Percentiles rank a stretch among this genome's conserved stretches.
phyloP scores from a whole-genome alignment of 176 grass and related monocot genomes.

The Aegilops speltoides region DNA sequence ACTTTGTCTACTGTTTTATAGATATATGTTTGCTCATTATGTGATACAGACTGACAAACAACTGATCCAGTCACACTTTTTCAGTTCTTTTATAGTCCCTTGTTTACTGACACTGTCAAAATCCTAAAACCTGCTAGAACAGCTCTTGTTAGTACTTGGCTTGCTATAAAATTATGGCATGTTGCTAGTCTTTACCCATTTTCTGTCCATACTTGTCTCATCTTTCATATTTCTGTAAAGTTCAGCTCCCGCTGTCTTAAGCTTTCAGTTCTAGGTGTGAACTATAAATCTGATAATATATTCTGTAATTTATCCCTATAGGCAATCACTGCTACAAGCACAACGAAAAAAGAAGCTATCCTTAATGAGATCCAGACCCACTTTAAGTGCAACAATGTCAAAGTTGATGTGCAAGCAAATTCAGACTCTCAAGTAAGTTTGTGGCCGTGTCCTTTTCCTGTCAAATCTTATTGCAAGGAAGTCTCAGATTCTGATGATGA shows the following conservation, averaged over 20 bases:
- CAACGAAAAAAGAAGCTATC: constrained; percentile 54
- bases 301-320: constrained; percentile 1
- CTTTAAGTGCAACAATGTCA: constrained; percentile 47
- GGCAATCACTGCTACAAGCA: constrained; percentile 50
- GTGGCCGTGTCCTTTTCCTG: neutral
- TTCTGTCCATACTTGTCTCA: neutral
- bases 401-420: constrained; percentile 53
- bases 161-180: neutral
- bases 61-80: neutral
- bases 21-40: neutral
- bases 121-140: neutral
- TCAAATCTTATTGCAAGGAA: neutral
- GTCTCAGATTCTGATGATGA: neutral
- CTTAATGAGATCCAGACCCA: constrained; percentile 58
- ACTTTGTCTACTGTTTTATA: constrained; percentile 1
- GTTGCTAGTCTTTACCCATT: neutral
- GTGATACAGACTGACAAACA: neutral
- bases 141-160: neutral
- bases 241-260: neutral
- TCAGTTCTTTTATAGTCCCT: neutral
- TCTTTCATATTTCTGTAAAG: neutral
- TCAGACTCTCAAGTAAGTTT: constrained; percentile 55
- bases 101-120: neutral
- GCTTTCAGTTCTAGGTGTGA: neutral
- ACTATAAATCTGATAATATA: neutral